Base-by-base conservation (phyloP, 2,329 filamentous ascomycete species). In the Cercospora canescens region DNA sequence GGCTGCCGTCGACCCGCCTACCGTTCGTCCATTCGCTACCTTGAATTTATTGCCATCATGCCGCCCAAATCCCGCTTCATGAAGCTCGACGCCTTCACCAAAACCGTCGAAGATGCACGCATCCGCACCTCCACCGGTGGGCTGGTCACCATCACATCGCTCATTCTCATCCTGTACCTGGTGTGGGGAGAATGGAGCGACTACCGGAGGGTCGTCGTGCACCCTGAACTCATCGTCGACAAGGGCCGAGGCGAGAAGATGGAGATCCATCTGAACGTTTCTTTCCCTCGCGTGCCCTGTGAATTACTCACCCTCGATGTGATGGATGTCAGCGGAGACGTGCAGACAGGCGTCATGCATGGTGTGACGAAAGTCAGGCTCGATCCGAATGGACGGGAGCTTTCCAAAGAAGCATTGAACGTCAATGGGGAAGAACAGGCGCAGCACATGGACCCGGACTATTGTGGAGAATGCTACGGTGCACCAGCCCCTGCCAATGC, bases 201-300 rank as follows among this genome's bases (percentile, higher is more conserved):
- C 76, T 99, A 97, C 81, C 87, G 93, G 73, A 88, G 90, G 76
- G 86, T 98, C 70, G 86, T 90, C 58, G 91, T 99, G 68, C 89
- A 93, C 77, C 94, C 95, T 6, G 95, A 99, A 82, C 82, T 99
- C 73, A 88, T 99, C 66, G 95, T 99, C 21, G 96, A 99, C 78
- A 97, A 98, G 82, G 93, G 93, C 72, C 87, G 95, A 91, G 93
- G 93, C 79, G 94, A 99, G 85, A 93, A 94, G 80, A 98, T 99
- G 94, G 95, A 98, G 79, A 99, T 99, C 71, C 93, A 97, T 79
- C 87, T 99, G 80, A 99, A 99, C 83, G 89, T 99, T 67, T 95
- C 93, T 55, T 99, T 99, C 78, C 95, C 95, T 9, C 89, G 89
- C 69, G 87, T 99, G 72, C 95, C 95, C 9, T 99, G 95, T 82